A percentile compares a stretch with the other conserved stretches of the same genome.
These are phyloP conservation scores for Aspergillus funiculosus DNA, from an alignment of 495 filamentous ascomycete genomes.

Conservation along the genomic window DNA sequence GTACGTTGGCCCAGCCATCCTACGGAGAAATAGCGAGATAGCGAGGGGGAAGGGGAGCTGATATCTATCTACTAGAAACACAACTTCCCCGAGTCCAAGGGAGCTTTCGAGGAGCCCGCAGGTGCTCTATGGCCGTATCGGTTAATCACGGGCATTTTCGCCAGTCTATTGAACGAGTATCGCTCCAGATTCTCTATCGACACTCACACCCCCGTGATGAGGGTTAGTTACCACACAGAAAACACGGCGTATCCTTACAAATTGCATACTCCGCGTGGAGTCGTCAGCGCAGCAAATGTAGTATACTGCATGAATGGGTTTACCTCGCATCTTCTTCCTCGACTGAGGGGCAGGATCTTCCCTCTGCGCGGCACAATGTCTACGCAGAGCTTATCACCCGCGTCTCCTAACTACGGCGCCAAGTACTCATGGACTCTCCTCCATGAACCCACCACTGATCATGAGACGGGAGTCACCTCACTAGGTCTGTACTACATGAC, in stretches of 20 bases:
- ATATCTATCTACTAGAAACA: conserved; percentile 17
- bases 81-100: conserved; percentile 40
- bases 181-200: conserved; percentile 58
- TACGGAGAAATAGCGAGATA: too few relatives aligned
- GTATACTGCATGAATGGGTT: conserved; percentile 78
- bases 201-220: conserved; percentile 62
- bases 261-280: conserved; percentile 59
- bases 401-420: conserved; percentile 26
- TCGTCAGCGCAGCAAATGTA: conserved; percentile 51
- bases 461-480: neutral
- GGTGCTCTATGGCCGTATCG: conserved; percentile 73
- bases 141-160: conserved; percentile 61
- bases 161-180: conserved; percentile 42
- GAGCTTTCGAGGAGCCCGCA: conserved; percentile 38
- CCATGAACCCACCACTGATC: neutral
- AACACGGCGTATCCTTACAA: conserved; percentile 17
- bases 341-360: conserved; percentile 63
- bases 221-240: conserved; percentile 7
- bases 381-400: conserved; percentile 52
- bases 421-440: conserved; percentile 26
- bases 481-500: neutral
- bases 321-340: conserved; percentile 64
- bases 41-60: too few relatives aligned
- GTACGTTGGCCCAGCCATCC: too few relatives aligned
- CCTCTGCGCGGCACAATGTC: conserved; percentile 69